phyloP scores from a whole-genome alignment of 768 basidiomycete species.

The Auricularia auricula-judae region DNA sequence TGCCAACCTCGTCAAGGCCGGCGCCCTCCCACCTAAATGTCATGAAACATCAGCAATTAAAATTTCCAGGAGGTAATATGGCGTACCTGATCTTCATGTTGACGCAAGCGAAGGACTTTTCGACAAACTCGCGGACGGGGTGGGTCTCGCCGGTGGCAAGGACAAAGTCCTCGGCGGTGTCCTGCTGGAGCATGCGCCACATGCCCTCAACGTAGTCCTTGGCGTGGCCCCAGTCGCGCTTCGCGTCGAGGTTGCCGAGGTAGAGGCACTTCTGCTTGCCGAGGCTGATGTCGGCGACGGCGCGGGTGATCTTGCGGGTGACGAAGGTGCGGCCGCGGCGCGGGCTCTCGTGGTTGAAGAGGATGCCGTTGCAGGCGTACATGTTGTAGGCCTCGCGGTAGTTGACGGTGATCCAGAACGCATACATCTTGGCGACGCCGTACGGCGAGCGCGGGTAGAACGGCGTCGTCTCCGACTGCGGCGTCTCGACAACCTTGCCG shows the following conservation, averaged over 20 bases:
- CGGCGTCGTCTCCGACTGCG: constrained; percentile 91
- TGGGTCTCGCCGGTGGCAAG: constrained; percentile 96
- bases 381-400: constrained; percentile 94
- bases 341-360: constrained; percentile 98
- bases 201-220: constrained; percentile 93
- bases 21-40: constrained; percentile 58
- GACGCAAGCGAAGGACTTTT: constrained; percentile 68
- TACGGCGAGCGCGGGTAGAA: constrained; percentile 99
- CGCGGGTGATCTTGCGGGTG: constrained; percentile 87
- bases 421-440: constrained; percentile 90
- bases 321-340: constrained; percentile 92
- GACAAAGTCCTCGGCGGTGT: constrained; percentile 75
- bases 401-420: constrained; percentile 84
- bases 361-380: constrained; percentile 92
- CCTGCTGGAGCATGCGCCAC: constrained; percentile 95
- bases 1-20: constrained; percentile 69
- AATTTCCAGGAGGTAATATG: constrained; percentile 9
- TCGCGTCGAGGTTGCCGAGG: constrained; percentile 88
- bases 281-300: constrained; percentile 82
- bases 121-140: constrained; percentile 84
- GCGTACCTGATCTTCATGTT: constrained; percentile 55
- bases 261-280: constrained; percentile 88
- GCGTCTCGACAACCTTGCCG: constrained; percentile 91
- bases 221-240: constrained; percentile 96
- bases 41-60: background rate